Conservation (phyloP, 345 rosid species). For the Dovyalis caffra region DNA sequence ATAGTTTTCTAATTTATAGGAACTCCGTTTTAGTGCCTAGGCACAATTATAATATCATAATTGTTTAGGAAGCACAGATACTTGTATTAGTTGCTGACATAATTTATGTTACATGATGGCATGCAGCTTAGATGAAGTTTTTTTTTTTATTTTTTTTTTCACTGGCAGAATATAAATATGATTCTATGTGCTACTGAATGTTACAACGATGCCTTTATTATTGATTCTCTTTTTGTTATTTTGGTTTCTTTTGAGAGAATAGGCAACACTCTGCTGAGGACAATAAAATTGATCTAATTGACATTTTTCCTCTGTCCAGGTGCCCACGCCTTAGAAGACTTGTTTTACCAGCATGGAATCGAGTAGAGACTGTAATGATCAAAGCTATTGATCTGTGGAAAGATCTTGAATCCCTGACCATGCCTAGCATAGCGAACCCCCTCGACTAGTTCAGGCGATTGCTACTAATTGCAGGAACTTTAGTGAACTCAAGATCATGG, state of each 20-base stretch:
- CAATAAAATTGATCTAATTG: background rate
- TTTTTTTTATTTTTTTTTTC: no score
- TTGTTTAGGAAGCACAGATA: no score
- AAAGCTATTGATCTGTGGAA: conserved; percentile 64
- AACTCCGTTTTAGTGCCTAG: background rate
- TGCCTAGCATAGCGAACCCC: conserved; percentile 78
- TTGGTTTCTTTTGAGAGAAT: background rate
- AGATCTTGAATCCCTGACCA: conserved; percentile 82
- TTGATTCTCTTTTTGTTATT: background rate
- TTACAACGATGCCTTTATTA: background rate
- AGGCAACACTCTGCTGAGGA: background rate
- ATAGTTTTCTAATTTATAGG: background rate
- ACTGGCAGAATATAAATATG: background rate
- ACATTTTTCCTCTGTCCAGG: conserved; percentile 34
- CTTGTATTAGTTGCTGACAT: no score
- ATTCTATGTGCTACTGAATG: background rate
- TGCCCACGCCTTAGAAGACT: conserved; percentile 60
- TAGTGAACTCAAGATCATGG: conserved; percentile 76
- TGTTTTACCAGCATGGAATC: conserved; percentile 86
- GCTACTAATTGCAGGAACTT: conserved; percentile 62
- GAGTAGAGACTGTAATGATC: conserved; percentile 72
- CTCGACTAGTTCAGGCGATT: conserved; percentile 65
- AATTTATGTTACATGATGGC: no score
- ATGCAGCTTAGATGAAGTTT: no score
- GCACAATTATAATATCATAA: background rate